Conservation (phyloP, 176 grass and related monocot species). For the Alloteropsis semialata region DNA sequence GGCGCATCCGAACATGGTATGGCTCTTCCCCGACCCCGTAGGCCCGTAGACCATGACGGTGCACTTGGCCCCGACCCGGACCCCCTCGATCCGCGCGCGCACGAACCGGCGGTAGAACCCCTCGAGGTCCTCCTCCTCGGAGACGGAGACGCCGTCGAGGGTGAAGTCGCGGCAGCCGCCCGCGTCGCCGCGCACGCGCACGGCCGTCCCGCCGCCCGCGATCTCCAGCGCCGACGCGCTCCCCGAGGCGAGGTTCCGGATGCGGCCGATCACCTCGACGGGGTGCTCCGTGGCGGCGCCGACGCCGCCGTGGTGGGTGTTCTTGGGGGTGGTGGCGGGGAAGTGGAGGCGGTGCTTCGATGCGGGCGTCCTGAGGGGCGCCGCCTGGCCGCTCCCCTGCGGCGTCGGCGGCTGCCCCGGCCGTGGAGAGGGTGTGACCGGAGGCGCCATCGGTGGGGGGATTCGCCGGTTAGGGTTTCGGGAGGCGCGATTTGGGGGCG, state of each 20-base stretch:
- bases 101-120: constrained; percentile 82
- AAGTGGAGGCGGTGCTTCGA: constrained; percentile 85
- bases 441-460: constrained; percentile 47
- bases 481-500: not conserved
- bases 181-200: constrained; percentile 69
- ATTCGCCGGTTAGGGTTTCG: constrained; percentile 2
- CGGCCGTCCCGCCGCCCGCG: constrained; percentile 31
- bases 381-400: constrained; percentile 16
- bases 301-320: not conserved
- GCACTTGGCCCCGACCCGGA: constrained; percentile 82
- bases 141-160: constrained; percentile 78
- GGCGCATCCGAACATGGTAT: constrained; percentile 86
- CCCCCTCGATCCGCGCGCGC: constrained; percentile 54
- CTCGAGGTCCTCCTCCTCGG: constrained; percentile 71
- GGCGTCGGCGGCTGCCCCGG: constrained; percentile 22
- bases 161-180: constrained; percentile 80
- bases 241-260: constrained; percentile 54
- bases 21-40: constrained; percentile 72
- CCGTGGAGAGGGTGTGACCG: constrained; percentile 44
- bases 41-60: constrained; percentile 95
- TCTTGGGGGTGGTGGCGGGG: constrained; percentile 43
- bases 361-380: constrained; percentile 46
- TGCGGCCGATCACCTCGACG: constrained; percentile 82
- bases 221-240: constrained; percentile 52
- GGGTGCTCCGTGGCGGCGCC: constrained; percentile 72